Evolutionary conservation across 2,329 filamentous ascomycete species (phyloP), one percentile per base, ranked within the genome.

Genomic region (Nemania abortiva): DNA sequence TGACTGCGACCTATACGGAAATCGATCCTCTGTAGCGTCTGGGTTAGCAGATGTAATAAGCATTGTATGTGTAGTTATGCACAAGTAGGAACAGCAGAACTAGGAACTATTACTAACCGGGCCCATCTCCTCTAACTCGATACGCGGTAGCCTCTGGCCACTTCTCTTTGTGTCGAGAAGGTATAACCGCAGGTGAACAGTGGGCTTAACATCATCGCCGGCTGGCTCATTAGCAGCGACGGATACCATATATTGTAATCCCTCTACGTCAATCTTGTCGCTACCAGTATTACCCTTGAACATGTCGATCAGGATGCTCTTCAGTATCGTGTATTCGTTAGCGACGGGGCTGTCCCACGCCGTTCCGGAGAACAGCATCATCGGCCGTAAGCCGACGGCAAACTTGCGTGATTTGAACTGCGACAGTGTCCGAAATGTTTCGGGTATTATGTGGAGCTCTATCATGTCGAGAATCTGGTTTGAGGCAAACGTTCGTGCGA

Each of bases 101-200:
- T 13, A 24, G 18, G 10, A n/a, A 24, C 15, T 1, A n/a, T 15
- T 11, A 66, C 98, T 94, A 72, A 95, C 89, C 4, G 96, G 96
- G 0, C 96, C 95, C 84, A 98, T 97, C 84, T 98, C 95, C 81
- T 97, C 94, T 66, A 98, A 87, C 80, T 98, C 95, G 20, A 99
- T 92, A 63, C 94, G 89, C 7, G 96, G 96, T 53, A 98, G 84
- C 77, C 91, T 93, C 81, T 96, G 92, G 7, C 94, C 94, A 74
- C 91, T 94, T 78, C 91, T 92, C 87, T 93, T 93, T 57, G 96
- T 98, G 76, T 87, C 86, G 75, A 98, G 91, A 75, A 94, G 88
- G 82, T 98, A 98, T 78, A 92, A 91, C 69, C 96, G 90, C 76
- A 98, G 79, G 80, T 88, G 87, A 68, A 91, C 86, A 34, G 81